Percentiles rank a stretch among this genome's conserved stretches.
Conservation (phyloP, 352 stramenopile genomes). For the Thalassiosira gravida region DNA sequence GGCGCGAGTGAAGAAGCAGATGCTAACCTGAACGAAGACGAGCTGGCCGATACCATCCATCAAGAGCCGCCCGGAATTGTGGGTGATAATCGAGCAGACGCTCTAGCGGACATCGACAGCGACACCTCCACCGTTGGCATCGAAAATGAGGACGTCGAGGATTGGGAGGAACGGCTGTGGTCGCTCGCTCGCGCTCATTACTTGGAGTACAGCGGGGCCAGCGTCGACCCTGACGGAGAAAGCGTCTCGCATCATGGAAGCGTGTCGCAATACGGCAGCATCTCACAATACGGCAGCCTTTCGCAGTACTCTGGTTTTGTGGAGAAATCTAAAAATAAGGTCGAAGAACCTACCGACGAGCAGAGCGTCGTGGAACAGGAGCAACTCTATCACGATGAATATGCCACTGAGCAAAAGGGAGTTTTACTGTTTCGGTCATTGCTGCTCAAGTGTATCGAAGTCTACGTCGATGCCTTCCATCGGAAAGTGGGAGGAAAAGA, state of each 20-base stretch:
- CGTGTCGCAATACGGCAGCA: not conserved
- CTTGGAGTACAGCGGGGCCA: slow-evolving; percentile 35
- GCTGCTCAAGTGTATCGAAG: slow-evolving; percentile 49
- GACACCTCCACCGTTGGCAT: slow-evolving; percentile 41
- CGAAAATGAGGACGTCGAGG: slow-evolving; percentile 39
- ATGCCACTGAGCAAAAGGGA: slow-evolving; percentile 44
- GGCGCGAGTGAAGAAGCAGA: slow-evolving; percentile 6
- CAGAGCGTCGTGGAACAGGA: slow-evolving; percentile 58
- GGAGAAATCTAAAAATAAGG: slow-evolving; percentile 17
- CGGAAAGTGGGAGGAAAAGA: slow-evolving; percentile 17
- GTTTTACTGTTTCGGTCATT: slow-evolving; percentile 59
- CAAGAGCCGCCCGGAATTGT: not conserved
- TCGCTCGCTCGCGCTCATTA: slow-evolving; percentile 56
- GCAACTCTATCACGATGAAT: slow-evolving; percentile 38
- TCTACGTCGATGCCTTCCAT: slow-evolving; percentile 59
- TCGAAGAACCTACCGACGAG: slow-evolving; percentile 29
- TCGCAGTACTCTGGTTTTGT: slow-evolving; percentile 1
- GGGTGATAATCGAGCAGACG: not conserved
- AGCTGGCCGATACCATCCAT: slow-evolving; percentile 5
- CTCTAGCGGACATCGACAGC: slow-evolving; percentile 7
- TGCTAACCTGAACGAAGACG: slow-evolving; percentile 10
- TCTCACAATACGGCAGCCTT: no score
- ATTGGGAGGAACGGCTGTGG: slow-evolving; percentile 68
- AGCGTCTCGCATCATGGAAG: not conserved
- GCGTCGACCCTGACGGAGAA: not conserved